phyloP scores from a whole-genome alignment of 352 stramenopile species.

The Peronospora belbahrii region DNA sequence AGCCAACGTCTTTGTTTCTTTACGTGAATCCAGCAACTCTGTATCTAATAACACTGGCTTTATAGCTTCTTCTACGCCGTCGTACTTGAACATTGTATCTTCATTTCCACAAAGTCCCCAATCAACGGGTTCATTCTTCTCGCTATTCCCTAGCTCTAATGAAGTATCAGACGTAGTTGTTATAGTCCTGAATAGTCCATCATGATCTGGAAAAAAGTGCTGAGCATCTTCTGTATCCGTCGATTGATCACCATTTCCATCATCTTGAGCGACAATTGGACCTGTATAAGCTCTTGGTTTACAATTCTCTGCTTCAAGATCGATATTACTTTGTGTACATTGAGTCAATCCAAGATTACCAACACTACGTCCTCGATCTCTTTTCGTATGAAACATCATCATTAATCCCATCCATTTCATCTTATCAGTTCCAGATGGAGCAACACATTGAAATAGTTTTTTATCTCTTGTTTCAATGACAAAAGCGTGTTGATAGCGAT shows the following conservation, averaged over 20 bases:
- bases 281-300: conserved; percentile 21
- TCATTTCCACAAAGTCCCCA: conserved; percentile 48
- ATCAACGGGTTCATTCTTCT: conserved; percentile 40
- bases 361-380: conserved; percentile 21
- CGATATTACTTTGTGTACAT: conserved; percentile 20
- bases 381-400: conserved; percentile 10
- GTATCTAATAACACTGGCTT: conserved; percentile 44
- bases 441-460: conserved; percentile 71
- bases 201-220: conserved; percentile 9
- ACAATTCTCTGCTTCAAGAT: conserved; percentile 6
- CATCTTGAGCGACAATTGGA: conserved; percentile 12
- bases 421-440: conserved; percentile 42
- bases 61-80: conserved; percentile 38
- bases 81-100: conserved; percentile 30
- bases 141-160: conserved; percentile 10
- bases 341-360: conserved; percentile 20
- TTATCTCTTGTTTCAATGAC: conserved; percentile 62
- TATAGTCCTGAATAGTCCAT: conserved; percentile 34
- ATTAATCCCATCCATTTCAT: conserved; percentile 62
- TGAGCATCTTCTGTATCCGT: conserved; percentile 24
- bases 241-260: conserved; percentile 13
- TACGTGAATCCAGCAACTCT: conserved; percentile 33
- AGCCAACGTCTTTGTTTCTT: conserved; percentile 27
- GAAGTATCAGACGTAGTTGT: conserved; percentile 24
- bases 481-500: conserved; percentile 66